Evolutionary conservation across 1,284 basidiomycete species (phyloP).

Genomic region (Filobasidium uniguttulatum): DNA sequence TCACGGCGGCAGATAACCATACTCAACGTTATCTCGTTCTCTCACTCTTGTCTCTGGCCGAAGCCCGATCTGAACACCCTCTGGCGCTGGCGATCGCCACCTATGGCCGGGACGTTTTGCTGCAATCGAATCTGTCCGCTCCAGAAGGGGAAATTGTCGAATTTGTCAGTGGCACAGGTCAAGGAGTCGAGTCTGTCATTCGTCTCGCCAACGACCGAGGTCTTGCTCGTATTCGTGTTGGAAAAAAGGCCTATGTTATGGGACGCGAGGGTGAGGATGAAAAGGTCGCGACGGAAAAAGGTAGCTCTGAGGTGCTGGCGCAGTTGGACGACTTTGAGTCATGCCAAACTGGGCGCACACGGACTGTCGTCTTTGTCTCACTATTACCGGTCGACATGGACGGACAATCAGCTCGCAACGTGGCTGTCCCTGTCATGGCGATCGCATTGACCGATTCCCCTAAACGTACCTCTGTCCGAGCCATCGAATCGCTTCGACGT

Average conservation of each 20-base stretch:
- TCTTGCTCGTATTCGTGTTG: slow-evolving; percentile 48
- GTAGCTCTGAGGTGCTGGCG: slow-evolving; percentile 41
- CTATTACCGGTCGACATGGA: slow-evolving; percentile 37
- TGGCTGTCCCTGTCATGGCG: slow-evolving; percentile 47
- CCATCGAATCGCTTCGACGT: slow-evolving; percentile 57
- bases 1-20: slow-evolving; percentile 30
- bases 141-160: slow-evolving; percentile 38
- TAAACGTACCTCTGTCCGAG: slow-evolving; percentile 65
- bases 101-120: slow-evolving; percentile 58
- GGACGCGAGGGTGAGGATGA: slow-evolving; percentile 14
- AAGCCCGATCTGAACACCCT: slow-evolving; percentile 88
- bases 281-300: not conserved
- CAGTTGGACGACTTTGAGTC: slow-evolving; percentile 50
- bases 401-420: slow-evolving; percentile 17
- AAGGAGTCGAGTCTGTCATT: slow-evolving; percentile 65
- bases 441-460: slow-evolving; percentile 71
- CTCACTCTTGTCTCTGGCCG: slow-evolving; percentile 69
- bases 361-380: slow-evolving; percentile 72
- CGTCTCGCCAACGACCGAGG: slow-evolving; percentile 36
- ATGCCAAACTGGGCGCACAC: slow-evolving; percentile 54
- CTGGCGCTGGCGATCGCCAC: slow-evolving; percentile 79
- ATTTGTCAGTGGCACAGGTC: slow-evolving; percentile 80
- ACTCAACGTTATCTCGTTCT: slow-evolving; percentile 49
- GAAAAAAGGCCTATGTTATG: slow-evolving; percentile 54
- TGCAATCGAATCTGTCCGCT: slow-evolving; percentile 40